Evolutionary conservation across 1,139 yeast species (phyloP), one percentile per base, ranked within the genome.

Genomic region (Yamadazyma kanchanaburiensis): DNA sequence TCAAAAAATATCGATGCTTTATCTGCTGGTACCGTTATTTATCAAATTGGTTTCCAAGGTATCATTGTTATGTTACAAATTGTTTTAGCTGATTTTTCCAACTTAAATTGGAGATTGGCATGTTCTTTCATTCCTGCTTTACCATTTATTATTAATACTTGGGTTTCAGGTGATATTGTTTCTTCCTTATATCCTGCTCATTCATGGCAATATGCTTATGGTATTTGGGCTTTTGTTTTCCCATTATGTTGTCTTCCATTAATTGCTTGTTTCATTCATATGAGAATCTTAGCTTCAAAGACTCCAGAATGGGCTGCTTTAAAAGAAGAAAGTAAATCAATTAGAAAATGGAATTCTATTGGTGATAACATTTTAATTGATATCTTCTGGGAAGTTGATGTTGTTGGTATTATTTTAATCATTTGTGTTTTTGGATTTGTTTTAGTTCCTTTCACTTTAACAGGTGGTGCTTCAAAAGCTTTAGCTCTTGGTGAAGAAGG

Each of bases 221-320:
- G 82, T 24, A 80, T 82, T 73, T 83, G 85, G 85, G 88, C 88
- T 1, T 78, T 80, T 48, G 79, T 83, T 38, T 70, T 79, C 60
- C 89, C 91, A 16, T 61, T 80, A 20, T 51, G 74, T 5, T 64
- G 80, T 43, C 35, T 82, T 14, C 91, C 91, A 15, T 56, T 83
- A 34, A 43, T 78, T 17, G 38, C 40, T 8, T 70, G 80, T 44
- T 60, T 78, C 45, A 22, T 65, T 8, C 82, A 80, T 51, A 78
- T 80, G 82, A 51, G 66, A 38, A 52, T 52, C 30, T 49, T 59
- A 33, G 89, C 86, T n/a, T 48, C 66, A 24, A 65, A 59, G 32
- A 65, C 70, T 11, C 67, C 65, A 6, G 80, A 74, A 34, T 58
- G 75, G 64, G 32, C 35, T 22, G 34, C 29, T 2, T 45, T 63